Evolutionary conservation across 176 grass and related monocot species (phyloP).

Genomic region (Ensete glaucum): DNA sequence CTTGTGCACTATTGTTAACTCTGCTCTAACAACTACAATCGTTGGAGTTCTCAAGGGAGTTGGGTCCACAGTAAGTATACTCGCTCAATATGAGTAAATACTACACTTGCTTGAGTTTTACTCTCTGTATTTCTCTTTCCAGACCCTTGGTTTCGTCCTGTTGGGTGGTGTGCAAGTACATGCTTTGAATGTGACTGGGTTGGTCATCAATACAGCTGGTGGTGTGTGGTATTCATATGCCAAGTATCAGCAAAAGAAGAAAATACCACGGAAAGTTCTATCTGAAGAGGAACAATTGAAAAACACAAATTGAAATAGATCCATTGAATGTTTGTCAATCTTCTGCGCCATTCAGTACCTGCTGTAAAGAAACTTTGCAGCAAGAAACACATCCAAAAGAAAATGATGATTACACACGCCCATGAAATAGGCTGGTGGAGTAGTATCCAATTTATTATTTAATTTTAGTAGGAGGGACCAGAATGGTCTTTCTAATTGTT

Average conservation of each 20-base stretch:
- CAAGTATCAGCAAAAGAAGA: conserved; percentile 80
- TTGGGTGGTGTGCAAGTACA: conserved; percentile 82
- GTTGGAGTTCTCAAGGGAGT: conserved; percentile 97
- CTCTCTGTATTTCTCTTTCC: conserved; percentile 6
- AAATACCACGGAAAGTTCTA: conserved; percentile 28
- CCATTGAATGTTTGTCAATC: background rate
- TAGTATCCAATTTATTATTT: background rate
- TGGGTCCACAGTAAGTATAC: conserved; percentile 59
- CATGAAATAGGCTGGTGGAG: background rate
- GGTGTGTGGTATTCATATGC: conserved; percentile 92
- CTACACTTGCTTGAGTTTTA: background rate
- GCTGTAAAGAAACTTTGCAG: background rate
- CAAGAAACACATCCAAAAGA: background rate
- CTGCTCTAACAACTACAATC: conserved; percentile 90
- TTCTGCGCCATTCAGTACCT: background rate
- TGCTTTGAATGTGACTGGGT: conserved; percentile 60
- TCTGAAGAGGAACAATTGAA: conserved; percentile 44
- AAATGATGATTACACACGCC: background rate
- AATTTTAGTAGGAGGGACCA: background rate
- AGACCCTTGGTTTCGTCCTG: conserved; percentile 89
- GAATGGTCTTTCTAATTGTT: background rate
- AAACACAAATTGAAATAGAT: conserved; percentile 12
- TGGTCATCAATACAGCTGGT: conserved; percentile 85
- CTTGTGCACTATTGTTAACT: conserved; percentile 93
- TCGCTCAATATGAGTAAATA: background rate